These are phyloP conservation scores for Xylaria nigripes DNA, from an alignment of 495 filamentous ascomycete species.

Conservation along the genomic window DNA sequence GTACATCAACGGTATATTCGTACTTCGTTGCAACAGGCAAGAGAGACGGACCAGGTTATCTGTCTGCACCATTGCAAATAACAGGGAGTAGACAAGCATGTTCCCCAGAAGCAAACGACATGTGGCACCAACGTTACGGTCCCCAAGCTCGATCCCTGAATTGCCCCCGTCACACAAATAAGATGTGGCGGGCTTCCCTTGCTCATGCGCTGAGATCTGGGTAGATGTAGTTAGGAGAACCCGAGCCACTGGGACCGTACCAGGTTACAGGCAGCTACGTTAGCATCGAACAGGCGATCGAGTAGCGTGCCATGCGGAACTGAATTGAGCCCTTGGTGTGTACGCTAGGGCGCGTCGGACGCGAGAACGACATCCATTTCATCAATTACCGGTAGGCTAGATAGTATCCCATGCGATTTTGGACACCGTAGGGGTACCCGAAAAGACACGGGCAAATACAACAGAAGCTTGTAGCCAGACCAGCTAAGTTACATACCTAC, in stretches of 20 bases:
- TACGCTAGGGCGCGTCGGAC: too few species aligned
- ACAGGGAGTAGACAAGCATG: neutral
- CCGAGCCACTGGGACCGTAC: constrained; percentile 4
- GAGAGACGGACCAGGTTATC: too few species aligned
- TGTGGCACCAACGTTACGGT: constrained; percentile 2
- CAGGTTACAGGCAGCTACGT: constrained; percentile 4
- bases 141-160: constrained; percentile 1
- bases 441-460: neutral
- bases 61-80: too few species aligned
- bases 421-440: neutral
- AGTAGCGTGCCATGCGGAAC: constrained; percentile 8
- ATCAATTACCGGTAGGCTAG: neutral
- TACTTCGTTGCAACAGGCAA: constrained; percentile 1
- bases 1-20: constrained; percentile 1
- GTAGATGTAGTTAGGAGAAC: constrained; percentile 7
- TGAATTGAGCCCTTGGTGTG: too few species aligned
- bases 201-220: constrained; percentile 6
- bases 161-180: constrained; percentile 9
- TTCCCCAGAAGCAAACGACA: neutral
- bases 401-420: neutral
- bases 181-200: constrained; percentile 10
- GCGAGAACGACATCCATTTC: neutral
- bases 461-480: neutral
- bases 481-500: neutral
- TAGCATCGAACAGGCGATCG: neutral